A percentile compares a stretch with the other conserved stretches of the same genome.
These are phyloP conservation scores for Gnaphalium uliginosum DNA, from an alignment of 129 eudicot species.

Conservation along the genomic window DNA sequence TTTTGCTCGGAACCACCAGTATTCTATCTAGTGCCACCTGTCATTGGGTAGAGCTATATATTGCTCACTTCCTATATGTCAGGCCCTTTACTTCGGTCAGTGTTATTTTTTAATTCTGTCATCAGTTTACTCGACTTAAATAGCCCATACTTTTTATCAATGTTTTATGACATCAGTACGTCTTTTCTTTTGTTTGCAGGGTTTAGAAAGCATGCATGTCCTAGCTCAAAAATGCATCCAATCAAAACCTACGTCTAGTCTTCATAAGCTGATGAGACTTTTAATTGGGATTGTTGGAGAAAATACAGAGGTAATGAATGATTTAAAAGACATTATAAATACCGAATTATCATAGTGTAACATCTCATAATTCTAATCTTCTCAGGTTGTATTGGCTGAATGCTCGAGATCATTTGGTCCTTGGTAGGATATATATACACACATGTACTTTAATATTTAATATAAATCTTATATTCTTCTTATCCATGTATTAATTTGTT, in stretches of 20 bases:
- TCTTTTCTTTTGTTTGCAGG: constrained; percentile 47
- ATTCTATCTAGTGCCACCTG: constrained; percentile 66
- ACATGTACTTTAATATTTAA: no score
- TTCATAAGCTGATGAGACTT: constrained; percentile 70
- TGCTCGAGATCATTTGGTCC: constrained; percentile 99
- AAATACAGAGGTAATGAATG: constrained; percentile 71
- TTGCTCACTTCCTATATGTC: constrained; percentile 79
- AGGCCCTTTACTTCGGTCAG: constrained; percentile 94
- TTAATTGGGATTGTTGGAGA: constrained; percentile 82
- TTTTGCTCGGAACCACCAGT: constrained; percentile 72
- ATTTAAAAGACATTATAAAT: not conserved
- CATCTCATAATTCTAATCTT: not conserved
- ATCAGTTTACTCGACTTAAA: not conserved
- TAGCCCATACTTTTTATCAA: constrained; percentile 3
- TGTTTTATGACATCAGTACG: constrained; percentile 2
- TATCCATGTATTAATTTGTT: not conserved
- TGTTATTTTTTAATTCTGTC: constrained; percentile 20
- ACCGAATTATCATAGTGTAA: not conserved
- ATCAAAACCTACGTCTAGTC: constrained; percentile 55
- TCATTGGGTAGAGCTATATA: constrained; percentile 87
- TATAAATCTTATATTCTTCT: not conserved
- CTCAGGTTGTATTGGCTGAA: constrained; percentile 90
- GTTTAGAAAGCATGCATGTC: constrained; percentile 85
- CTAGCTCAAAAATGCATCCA: constrained; percentile 95
- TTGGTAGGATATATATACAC: constrained; percentile 59